Conservation (phyloP, 2,329 filamentous ascomycete species). For the Drechslerella coelobrocha region DNA sequence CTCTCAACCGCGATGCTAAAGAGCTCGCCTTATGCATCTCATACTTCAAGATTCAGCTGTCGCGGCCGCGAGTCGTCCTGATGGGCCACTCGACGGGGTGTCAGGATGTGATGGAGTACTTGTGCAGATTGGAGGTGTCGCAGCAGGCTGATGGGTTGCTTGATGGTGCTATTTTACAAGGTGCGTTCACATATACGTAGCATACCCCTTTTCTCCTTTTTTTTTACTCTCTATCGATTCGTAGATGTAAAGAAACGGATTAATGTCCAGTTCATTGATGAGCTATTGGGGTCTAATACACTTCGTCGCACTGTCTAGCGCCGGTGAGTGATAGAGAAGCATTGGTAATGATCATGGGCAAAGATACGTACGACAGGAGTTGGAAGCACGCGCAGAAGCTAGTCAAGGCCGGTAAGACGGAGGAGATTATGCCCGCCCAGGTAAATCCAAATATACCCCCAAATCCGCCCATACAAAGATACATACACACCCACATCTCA, state of each 20-base stretch:
- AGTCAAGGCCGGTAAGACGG: constrained; percentile 64
- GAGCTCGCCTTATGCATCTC: constrained; percentile 63
- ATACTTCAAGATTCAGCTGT: constrained; percentile 60
- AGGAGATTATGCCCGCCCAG: constrained; percentile 63
- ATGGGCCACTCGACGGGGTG: constrained; percentile 75
- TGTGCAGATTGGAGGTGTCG: constrained; percentile 57
- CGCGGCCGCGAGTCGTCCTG: constrained; percentile 66
- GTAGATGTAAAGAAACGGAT: constrained; percentile 36
- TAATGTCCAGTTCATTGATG: too few relatives aligned
- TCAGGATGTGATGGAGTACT: constrained; percentile 72
- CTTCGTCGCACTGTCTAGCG: constrained; percentile 3
- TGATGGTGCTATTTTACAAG: constrained; percentile 43
- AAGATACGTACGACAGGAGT: constrained; percentile 60
- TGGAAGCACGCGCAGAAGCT: constrained; percentile 64
- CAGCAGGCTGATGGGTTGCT: constrained; percentile 55
- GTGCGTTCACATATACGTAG: neutral
- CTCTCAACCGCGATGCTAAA: constrained; percentile 61
- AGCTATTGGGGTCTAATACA: too few relatives aligned
- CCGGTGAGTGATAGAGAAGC: constrained; percentile 75
- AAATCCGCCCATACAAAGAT: too few relatives aligned
- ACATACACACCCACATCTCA: too few relatives aligned
- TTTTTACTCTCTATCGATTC: too few relatives aligned
- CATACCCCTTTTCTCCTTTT: too few relatives aligned
- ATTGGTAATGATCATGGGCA: constrained; percentile 61
- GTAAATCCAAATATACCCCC: constrained; percentile 29